phyloP scores from a whole-genome alignment of 78 protist species.

The Dictyostelium citrinum region DNA sequence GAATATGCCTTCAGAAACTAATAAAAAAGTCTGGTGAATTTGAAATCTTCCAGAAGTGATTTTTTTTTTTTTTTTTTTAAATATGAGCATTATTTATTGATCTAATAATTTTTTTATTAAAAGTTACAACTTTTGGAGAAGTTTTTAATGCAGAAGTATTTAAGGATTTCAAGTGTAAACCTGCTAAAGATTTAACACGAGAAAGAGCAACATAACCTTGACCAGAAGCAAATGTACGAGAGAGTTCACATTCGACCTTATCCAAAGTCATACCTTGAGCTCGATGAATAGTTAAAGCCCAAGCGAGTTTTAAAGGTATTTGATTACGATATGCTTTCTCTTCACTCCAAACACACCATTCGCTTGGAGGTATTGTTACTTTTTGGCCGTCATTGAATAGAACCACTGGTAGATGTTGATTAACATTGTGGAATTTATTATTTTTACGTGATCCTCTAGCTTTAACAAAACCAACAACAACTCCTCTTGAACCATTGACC shows the following conservation, averaged over 20 bases:
- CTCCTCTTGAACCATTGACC: constrained; percentile 79
- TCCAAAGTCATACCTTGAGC: constrained; percentile 94
- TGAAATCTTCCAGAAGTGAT: no score
- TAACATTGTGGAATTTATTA: not conserved
- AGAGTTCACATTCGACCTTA: constrained; percentile 75
- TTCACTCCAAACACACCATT: constrained; percentile 71
- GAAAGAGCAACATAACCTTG: constrained; percentile 96
- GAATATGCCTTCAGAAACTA: no score
- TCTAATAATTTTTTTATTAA: constrained; percentile 22
- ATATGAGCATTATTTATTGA: not conserved
- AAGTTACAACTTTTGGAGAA: constrained; percentile 1
- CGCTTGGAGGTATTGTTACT: constrained; percentile 41
- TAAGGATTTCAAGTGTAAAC: constrained; percentile 60
- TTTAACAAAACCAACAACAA: constrained; percentile 53
- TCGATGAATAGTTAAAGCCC: constrained; percentile 95
- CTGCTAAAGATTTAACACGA: constrained; percentile 81
- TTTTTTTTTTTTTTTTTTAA: not conserved
- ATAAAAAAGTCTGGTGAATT: no score
- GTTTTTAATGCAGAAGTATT: constrained; percentile 25
- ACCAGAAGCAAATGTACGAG: constrained; percentile 86
- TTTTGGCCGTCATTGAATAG: constrained; percentile 54
- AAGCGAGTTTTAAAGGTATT: constrained; percentile 93
- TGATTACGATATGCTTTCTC: constrained; percentile 70
- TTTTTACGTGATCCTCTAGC: not conserved
- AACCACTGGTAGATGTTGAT: constrained; percentile 45